Base-by-base conservation (phyloP, 345 rosid species). In the Aquilaria malaccensis region DNA sequence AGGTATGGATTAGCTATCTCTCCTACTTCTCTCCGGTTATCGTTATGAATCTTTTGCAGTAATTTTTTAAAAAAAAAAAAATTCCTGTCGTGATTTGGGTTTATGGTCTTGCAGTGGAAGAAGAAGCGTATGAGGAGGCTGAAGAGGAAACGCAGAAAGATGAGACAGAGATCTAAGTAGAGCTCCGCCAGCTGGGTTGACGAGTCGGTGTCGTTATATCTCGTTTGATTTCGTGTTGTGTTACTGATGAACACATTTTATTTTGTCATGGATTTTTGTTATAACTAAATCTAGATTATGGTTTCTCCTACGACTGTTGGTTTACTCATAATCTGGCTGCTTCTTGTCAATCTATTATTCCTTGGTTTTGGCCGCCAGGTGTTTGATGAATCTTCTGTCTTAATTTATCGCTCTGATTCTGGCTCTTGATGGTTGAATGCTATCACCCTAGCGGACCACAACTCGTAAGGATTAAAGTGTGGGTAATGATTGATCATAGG, bases 61-160 rank as follows among this genome's bases (percentile, higher is more conserved):
- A 1, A 13, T 32, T 7, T 7, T 45, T 5, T 15, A 5, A 4
- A 58, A 9, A 0, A 41, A 4, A 0, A 41, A 4, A 22, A 9
- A 46, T 7, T 11, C 6, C 2, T 47, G n/a, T 61, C n/a, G 45
- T 30, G 13, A 33, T 43, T 55, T 22, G 6, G 31, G 56, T 72
- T 56, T 54, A 29, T 49, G 30, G 50, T 37, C 56, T 48, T 64
- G n/a, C 79, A 89, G 97, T 89, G 97, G 95, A 89, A 89, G 95
- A 89, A 89, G 95, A 89, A 89, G 97, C 95, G 97, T 52, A 89
- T 89, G 97, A 89, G 95, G 76, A 86, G 97, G 73, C 52, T 89
- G 70, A 89, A 89, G 97, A 86, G 97, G 86, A 89, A 89, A 91
- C 87, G 97, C 81, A 67, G 97, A 83, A 89, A 89, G 97, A 89